phyloP scores from a whole-genome alignment of 1,284 basidiomycete genomes.

The Somion occarium region DNA sequence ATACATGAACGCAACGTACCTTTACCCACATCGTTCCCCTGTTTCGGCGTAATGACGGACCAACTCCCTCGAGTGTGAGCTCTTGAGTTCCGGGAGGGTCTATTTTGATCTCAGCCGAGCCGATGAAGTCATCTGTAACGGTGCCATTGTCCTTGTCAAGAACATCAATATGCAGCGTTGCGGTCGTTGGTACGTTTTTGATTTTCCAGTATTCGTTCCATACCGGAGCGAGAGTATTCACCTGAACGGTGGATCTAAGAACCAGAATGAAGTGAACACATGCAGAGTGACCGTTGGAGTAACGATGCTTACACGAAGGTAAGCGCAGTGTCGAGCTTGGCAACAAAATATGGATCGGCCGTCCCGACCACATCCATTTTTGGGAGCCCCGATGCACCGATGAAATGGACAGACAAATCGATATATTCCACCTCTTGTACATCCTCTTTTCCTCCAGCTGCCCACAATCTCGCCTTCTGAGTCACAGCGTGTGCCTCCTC shows the following conservation, averaged over 20 bases:
- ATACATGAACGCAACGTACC: slow-evolving; percentile 31
- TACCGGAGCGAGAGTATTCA: slow-evolving; percentile 53
- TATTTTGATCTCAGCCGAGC: slow-evolving; percentile 48
- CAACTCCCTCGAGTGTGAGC: slow-evolving; percentile 41
- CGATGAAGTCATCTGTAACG: slow-evolving; percentile 59
- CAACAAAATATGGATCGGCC: slow-evolving; percentile 70
- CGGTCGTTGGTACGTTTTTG: slow-evolving; percentile 64
- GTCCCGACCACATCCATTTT: slow-evolving; percentile 66
- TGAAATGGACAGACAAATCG: slow-evolving; percentile 59
- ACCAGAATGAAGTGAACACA: slow-evolving; percentile 1
- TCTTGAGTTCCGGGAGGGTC: slow-evolving; percentile 57
- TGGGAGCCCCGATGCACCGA: slow-evolving; percentile 61
- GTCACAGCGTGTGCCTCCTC: slow-evolving; percentile 9
- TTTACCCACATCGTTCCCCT: slow-evolving; percentile 67
- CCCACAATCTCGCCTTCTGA: slow-evolving; percentile 8
- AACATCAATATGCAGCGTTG: slow-evolving; percentile 51
- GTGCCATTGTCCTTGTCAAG: slow-evolving; percentile 62
- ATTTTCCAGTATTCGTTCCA: slow-evolving; percentile 74
- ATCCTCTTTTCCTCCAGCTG: slow-evolving; percentile 7
- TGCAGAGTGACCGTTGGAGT: neutral
- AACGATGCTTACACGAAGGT: slow-evolving; percentile 48
- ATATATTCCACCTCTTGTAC: slow-evolving; percentile 28
- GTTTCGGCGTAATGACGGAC: slow-evolving; percentile 39
- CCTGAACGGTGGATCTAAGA: slow-evolving; percentile 58
- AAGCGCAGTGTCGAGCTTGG: slow-evolving; percentile 55